Conservation (phyloP, 495 filamentous ascomycete species). For the Daldinia bambusicola region DNA sequence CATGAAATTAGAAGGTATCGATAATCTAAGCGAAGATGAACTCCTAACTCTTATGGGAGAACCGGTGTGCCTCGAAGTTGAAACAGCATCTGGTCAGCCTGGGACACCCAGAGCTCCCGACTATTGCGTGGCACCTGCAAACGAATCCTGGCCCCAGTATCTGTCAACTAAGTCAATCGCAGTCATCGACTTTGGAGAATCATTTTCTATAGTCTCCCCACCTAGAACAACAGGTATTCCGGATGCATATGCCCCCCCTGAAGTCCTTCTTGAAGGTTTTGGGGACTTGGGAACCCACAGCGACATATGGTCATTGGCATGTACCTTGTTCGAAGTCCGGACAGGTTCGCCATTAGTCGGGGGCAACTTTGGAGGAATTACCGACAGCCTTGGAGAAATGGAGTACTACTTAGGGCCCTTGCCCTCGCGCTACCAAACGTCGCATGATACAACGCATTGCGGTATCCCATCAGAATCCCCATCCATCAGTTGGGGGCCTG, state of each 20-base stretch:
- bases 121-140: slow-evolving; percentile 27
- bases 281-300: slow-evolving; percentile 11
- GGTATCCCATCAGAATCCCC: not conserved
- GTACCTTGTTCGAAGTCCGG: slow-evolving; percentile 36
- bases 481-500: too few species aligned
- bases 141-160: not conserved
- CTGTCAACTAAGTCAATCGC: slow-evolving; percentile 20
- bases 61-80: not conserved
- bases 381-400: not conserved
- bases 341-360: not conserved
- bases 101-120: slow-evolving; percentile 28
- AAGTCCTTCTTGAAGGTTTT: slow-evolving; percentile 29
- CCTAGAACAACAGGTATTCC: slow-evolving; percentile 33
- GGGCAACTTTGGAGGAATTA: not conserved
- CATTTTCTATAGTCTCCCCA: slow-evolving; percentile 19
- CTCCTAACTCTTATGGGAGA: slow-evolving; percentile 26
- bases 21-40: slow-evolving; percentile 28
- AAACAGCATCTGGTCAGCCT: slow-evolving; percentile 7
- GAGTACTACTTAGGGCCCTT: slow-evolving; percentile 36
- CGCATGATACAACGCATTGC: not conserved
- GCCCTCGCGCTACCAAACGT: slow-evolving; percentile 17
- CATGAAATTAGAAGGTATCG: slow-evolving; percentile 40
- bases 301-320: slow-evolving; percentile 47
- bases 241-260: slow-evolving; percentile 36
- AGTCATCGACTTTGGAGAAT: slow-evolving; percentile 47